Evolutionary conservation across 441 rosid species (phyloP).

Genomic region (Populus trichocarpa): DNA sequence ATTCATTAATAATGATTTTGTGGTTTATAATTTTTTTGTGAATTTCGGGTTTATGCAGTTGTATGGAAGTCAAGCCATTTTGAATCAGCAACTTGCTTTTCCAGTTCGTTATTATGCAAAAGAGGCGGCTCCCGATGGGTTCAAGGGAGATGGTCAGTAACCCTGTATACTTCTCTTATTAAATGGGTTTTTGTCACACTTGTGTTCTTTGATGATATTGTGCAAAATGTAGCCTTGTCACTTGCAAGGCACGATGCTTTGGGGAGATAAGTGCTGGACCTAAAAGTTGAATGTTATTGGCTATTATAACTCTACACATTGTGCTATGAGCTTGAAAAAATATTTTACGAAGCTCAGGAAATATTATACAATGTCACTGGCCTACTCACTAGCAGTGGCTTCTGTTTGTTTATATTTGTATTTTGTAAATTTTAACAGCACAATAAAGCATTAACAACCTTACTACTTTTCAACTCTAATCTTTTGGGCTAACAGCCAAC

Average conservation of each 20-base stretch:
- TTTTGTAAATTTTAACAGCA: background rate
- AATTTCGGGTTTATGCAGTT: constrained; percentile 38
- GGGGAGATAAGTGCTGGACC: background rate
- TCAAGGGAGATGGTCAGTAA: constrained; percentile 88
- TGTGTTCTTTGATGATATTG: background rate
- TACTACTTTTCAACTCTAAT: background rate
- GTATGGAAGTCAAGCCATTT: constrained; percentile 33
- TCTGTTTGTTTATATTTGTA: background rate
- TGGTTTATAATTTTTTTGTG: background rate
- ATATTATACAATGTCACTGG: background rate
- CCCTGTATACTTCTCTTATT: background rate
- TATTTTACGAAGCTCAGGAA: background rate
- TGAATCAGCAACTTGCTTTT: constrained; percentile 24
- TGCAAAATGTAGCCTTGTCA: background rate
- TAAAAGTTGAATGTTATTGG: background rate
- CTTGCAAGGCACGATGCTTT: background rate
- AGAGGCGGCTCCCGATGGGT: constrained; percentile 49
- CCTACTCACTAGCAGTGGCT: background rate
- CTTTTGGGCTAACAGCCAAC: background rate
- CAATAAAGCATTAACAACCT: background rate
- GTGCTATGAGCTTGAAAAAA: background rate
- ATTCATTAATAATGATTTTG: too few relatives aligned
- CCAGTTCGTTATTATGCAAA: constrained; percentile 71
- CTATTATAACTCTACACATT: background rate
- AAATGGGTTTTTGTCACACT: background rate